A percentile compares a stretch with the other conserved stretches of the same genome.
phyloP scores from a whole-genome alignment of 2,329 filamentous ascomycete genomes.

The Verticillium albo-atrum region DNA sequence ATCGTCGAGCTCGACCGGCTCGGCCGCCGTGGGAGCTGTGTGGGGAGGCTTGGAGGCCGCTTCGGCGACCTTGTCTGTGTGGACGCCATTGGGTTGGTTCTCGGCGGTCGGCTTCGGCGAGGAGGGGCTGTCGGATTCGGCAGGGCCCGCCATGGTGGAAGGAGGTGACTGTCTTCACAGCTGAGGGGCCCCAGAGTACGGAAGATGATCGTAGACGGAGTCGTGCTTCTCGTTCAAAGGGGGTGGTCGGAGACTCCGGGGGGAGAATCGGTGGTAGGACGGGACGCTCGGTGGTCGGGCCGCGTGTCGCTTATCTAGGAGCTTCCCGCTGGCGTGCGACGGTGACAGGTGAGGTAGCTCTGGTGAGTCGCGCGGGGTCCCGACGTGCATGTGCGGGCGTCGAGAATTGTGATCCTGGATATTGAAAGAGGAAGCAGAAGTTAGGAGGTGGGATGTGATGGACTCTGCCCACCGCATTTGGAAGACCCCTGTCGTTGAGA shows the following conservation, averaged over 20 bases:
- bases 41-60: constrained; percentile 17
- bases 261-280: neutral
- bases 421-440: neutral
- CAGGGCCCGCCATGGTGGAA: constrained; percentile 11
- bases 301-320: neutral
- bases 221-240: neutral
- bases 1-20: constrained; percentile 55
- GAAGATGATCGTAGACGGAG: neutral
- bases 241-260: neutral
- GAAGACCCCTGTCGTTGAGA: neutral
- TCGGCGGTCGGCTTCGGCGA: neutral
- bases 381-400: neutral
- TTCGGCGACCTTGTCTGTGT: constrained; percentile 18
- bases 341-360: neutral
- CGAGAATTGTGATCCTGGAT: neutral
- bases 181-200: neutral
- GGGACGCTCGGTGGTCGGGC: neutral
- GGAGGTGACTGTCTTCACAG: constrained; percentile 3
- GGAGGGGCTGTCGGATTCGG: constrained; percentile 6
- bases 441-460: neutral
- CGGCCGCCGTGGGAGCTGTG: constrained; percentile 20
- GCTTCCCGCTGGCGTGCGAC: neutral
- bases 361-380: neutral
- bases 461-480: neutral
- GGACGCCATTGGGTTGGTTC: constrained; percentile 8